Percentiles rank a stretch among this genome's conserved stretches.
phyloP scores from a whole-genome alignment of 768 basidiomycete genomes.

The Fibroporia radiculosa region DNA sequence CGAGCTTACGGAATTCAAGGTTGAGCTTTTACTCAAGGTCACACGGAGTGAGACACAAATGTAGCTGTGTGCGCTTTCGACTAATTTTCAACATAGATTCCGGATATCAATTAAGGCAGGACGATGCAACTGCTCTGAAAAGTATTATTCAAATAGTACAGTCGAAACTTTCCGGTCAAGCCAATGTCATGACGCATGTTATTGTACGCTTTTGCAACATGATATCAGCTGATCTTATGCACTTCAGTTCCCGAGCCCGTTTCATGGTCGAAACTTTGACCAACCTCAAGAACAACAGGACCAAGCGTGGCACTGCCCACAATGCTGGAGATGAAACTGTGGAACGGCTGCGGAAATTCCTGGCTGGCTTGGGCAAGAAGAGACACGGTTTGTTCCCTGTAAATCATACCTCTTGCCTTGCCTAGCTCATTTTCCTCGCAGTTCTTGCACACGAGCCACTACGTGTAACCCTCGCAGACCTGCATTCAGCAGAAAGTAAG shows the following conservation, averaged over 20 bases:
- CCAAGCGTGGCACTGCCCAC: slow-evolving; percentile 55
- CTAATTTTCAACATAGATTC: slow-evolving; percentile 46
- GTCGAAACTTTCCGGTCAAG: slow-evolving; percentile 48
- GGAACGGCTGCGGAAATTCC: slow-evolving; percentile 83
- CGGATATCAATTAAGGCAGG: slow-evolving; percentile 85
- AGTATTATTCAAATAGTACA: slow-evolving; percentile 86
- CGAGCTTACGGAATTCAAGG: slow-evolving; percentile 66
- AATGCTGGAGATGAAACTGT: slow-evolving; percentile 71
- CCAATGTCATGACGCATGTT: slow-evolving; percentile 36
- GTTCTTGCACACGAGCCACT: slow-evolving; percentile 82
- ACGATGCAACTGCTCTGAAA: slow-evolving; percentile 88
- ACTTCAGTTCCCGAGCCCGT: slow-evolving; percentile 70
- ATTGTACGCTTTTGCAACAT: background rate
- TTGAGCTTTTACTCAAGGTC: slow-evolving; percentile 84
- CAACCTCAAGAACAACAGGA: slow-evolving; percentile 89
- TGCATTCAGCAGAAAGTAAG: slow-evolving; percentile 73
- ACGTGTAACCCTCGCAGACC: slow-evolving; percentile 77
- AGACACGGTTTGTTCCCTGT: slow-evolving; percentile 46
- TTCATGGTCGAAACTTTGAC: slow-evolving; percentile 95
- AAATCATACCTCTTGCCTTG: background rate
- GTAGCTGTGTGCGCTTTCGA: background rate
- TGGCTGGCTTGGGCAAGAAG: slow-evolving; percentile 68
- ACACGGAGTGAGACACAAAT: slow-evolving; percentile 55
- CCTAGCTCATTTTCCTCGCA: slow-evolving; percentile 24
- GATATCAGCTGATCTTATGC: background rate